Evolutionary conservation across 176 grass and related monocot species (phyloP), one percentile per base, ranked within the genome.

Genomic region (Paspalum notatum): DNA sequence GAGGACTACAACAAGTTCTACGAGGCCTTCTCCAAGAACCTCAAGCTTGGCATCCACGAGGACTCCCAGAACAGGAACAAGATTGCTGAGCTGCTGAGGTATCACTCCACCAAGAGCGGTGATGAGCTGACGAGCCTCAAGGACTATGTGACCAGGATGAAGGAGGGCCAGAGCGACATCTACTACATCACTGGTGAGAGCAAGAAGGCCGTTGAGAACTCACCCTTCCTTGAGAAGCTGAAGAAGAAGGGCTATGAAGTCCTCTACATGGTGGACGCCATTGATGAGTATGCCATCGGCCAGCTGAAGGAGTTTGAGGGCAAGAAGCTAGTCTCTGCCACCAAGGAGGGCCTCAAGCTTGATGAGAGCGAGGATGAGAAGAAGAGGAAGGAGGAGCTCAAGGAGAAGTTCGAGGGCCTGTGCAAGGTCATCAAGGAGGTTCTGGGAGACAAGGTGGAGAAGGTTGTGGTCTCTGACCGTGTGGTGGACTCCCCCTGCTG

Each of bases 1-100:
- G 95, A 98, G 76, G 96, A 99, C 27, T 99, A 99, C 79, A 93
- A 88, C 82, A 99, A 99, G 76, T 99, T 99, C 50, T 99, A 99
- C 4, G 92, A 99, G 62, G 92, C 96, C 38, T 99, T 95, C 96
- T 95, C 92, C 53, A 99, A 99, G 88, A 99, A 99, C 76, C 84
- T 99, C 32, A 99, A 99, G 84, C 90, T 99, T 0, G 96, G 96
- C 12, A 93, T 99, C 50, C 89, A 99, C 2, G 96, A 99, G 68
- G 96, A 99, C 71, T 88, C 92, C 6, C 39, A 86, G 45, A 99
- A 99, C 82, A 99, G 92, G 67, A 65, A n/a, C 12, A 99, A 99
- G 84, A 79, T 99, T 41, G 93, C 92, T 27, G 92, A 99, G 69
- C 82, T 99, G 12, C 78, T 99, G 79, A 93, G 93, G 79, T 99